Base-by-base conservation (phyloP, 2,329 filamentous ascomycete genomes). In the Xylaria polymorpha region DNA sequence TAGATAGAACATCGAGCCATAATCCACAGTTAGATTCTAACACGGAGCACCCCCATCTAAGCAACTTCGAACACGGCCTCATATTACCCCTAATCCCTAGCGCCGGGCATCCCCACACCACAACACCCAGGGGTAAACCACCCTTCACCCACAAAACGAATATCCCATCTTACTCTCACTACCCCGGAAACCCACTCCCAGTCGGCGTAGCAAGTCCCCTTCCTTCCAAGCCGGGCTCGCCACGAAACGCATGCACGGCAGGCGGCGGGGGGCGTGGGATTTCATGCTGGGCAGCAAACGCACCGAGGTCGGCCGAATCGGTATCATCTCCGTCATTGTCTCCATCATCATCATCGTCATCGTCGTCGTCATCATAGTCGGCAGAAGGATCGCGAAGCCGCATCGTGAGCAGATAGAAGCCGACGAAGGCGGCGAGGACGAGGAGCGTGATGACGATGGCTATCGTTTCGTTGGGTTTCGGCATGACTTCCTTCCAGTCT, bases 381-480 rank as follows among this genome's bases (percentile, higher is more conserved):
- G 18, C 25, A 1, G 14, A 18, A 5, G n/a, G 12, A 25, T 29
- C 4, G 43, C 43, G 25, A n/a, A 55, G 14, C 22, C 22, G 14
- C 35, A 14, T 20, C 3, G 10, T 25, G 43, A 6, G 35, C 18
- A 64, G 14, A 25, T 44, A 63, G 12, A 68, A 46, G 1, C 22
- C 55, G 44, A 60, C 5, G 12, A 70, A 55, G 5, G 20, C 53
- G 15, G 8, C 37, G 44, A 64, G 18, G 12, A 66, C 3, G 18
- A 70, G 55, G 20, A 66, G 3, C 2, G 59, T 60, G 39, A 65
- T 22, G 44, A 70, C 18, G 4, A 66, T 18, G 2, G 68, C 68
- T 57, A 70, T 66, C 8, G 22, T 50, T 2, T 59, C 65, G 65
- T 68, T 68, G 10, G 61, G 68, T 35, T 65, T 67, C 35, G 64